Base-by-base conservation (phyloP, 371 early-diverging fungal genomes). In the Apophysomyces sp. region DNA sequence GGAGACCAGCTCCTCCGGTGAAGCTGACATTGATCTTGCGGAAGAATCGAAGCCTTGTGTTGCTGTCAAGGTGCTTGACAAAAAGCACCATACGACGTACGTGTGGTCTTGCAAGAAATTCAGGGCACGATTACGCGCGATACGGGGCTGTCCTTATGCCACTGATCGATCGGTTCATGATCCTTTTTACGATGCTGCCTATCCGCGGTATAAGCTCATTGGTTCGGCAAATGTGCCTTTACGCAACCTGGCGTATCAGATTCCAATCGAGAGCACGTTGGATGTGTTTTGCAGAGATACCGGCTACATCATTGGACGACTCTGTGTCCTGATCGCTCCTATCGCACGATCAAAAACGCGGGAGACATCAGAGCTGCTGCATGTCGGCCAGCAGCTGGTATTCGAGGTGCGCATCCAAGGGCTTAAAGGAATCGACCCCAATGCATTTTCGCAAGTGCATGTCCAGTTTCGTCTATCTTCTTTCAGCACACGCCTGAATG, bases 71-170 rank as follows among this genome's bases (percentile, higher is more conserved):
- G 89, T 89, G 1, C 78, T 90, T 52, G 92, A 92, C 61, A 76
- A 76, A 49, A 78, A 84, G 3, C 83, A 92, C 68, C 72, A 83
- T 0, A 76, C 81, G n/a, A 74, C 87, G 49, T 91, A 91, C 58
- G 60, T 85, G 4, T 93, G 93, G 93, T 84, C 92, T 0, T 68
- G 91, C 8, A 74, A 73, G 1, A 81, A 81, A 37, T 83, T 93
- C 24, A 82, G 79, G 39, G 71, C 67, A 9, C 83, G 88, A 5
- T 63, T 94, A 13, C 78, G 83, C 40, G 78, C 81, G 4, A 93
- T 94, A 94, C 85, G 89, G 4, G 81, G 83, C 27, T 62, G 89
- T 51, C 89, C 89, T 67, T 85, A 89, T 34, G 83, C 83, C 55
- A 81, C 82, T 8, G 92, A 91, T 36, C 76, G 81, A 3, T 85